Evolutionary conservation across 371 early-diverging fungal genomes (phyloP), one percentile per base, ranked within the genome.

Genomic region (Zychaea mexicana): DNA sequence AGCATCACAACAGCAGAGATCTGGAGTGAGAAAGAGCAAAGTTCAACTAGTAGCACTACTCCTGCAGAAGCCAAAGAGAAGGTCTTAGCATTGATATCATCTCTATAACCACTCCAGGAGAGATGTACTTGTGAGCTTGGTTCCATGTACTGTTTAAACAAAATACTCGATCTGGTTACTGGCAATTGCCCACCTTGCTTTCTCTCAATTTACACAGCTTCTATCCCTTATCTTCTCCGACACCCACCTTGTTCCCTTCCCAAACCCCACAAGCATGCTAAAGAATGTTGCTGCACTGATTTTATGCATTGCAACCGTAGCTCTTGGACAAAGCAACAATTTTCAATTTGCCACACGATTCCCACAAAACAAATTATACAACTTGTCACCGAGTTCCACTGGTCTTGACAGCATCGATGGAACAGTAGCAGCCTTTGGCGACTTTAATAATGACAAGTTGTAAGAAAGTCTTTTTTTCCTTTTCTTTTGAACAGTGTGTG

Each of bases 381-480:
- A 57, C 27, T 46, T 82, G 28, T 62, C 73, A 4, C 71, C 79
- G 33, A 42, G 57, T 17, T 65, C 70, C 2, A 70, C 77, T 32
- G 91, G 90, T 21, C 77, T 94, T 2, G 83, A 77, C 32, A 71
- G 74, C 15, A 72, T 92, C 19, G 80, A 88, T 36, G 95, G 94
- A 24, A 86, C 89, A 5, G 81, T 91, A 13, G 90, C 87, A 21
- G 95, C 94, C 0, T 93, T 92, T 81, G 94, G 87, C 22, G 95
- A 94, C 71, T 90, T 92, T 39, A 90, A 92, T 72, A 87, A 85
- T n/a, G 93, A 92, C 70, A 93, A 94, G 71, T 86, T 72, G 89
- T 90, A 76, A 65, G 65, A 17, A 42, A 36, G 9, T 15, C 38
- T 36, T 36, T 36, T 15, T 36, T 36, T 7, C 38, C 7, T 36